These are phyloP conservation scores for Catunica adiposa DNA, from an alignment of 2,329 filamentous ascomycete genomes.

Conservation along the genomic window DNA sequence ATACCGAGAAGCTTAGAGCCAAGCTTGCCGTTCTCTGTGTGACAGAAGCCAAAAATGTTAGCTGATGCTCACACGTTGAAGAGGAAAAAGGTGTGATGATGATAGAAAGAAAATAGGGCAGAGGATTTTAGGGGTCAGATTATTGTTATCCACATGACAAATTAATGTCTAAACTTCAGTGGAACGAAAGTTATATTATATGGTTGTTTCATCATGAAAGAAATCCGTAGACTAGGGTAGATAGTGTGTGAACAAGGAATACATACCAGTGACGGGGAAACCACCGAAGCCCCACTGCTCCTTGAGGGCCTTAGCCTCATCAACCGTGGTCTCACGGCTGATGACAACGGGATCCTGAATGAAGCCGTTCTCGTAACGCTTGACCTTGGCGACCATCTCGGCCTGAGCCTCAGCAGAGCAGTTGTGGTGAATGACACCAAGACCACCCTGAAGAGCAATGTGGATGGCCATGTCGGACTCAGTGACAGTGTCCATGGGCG, in stretches of 20 bases:
- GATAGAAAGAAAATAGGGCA: slow-evolving; percentile 29
- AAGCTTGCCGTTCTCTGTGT: slow-evolving; percentile 70
- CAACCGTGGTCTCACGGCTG: slow-evolving; percentile 70
- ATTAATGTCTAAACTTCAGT: slow-evolving; percentile 63
- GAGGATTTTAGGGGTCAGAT: slow-evolving; percentile 15
- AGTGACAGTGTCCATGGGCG: slow-evolving; percentile 98
- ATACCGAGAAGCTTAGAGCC: slow-evolving; percentile 95
- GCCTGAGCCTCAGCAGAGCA: slow-evolving; percentile 95
- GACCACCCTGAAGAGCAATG: slow-evolving; percentile 74
- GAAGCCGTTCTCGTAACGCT: slow-evolving; percentile 98
- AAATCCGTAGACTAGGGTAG: neutral
- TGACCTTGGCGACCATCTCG: slow-evolving; percentile 98
- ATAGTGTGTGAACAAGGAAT: neutral
- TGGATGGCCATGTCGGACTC: slow-evolving; percentile 99
- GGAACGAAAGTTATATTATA: slow-evolving; percentile 99
- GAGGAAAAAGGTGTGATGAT: slow-evolving; percentile 15
- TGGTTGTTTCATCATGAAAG: slow-evolving; percentile 49
- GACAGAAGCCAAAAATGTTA: slow-evolving; percentile 10
- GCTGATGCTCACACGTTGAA: neutral
- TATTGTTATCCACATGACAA: slow-evolving; percentile 58
- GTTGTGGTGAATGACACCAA: slow-evolving; percentile 98
- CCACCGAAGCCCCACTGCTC: slow-evolving; percentile 98
- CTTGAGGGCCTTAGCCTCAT: slow-evolving; percentile 80
- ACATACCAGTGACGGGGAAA: slow-evolving; percentile 95
- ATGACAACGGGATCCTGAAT: slow-evolving; percentile 93